phyloP scores from a whole-genome alignment of 2,329 filamentous ascomycete species.

The Aspergillus tubingensis region DNA sequence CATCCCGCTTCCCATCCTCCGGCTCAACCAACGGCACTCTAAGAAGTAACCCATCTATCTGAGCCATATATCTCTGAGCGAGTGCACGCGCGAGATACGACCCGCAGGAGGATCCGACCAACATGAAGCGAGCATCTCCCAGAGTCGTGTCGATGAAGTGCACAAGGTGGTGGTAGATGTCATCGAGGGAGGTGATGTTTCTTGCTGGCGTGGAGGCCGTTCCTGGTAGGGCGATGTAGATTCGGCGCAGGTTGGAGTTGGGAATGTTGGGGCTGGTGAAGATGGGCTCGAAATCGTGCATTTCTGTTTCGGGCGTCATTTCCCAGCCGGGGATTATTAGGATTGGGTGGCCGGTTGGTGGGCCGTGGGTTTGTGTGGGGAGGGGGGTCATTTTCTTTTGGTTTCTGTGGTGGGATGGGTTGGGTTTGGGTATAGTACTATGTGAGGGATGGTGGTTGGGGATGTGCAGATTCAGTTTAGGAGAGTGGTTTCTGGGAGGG shows the following conservation, averaged over 20 bases:
- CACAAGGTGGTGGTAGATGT: conserved; percentile 27
- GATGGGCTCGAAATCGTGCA: conserved; percentile 32
- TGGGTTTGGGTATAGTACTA: too few relatives aligned
- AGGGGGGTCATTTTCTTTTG: conserved; percentile 20
- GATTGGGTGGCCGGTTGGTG: conserved; percentile 29
- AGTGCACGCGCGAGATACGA: conserved; percentile 32
- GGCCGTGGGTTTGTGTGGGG: conserved; percentile 26
- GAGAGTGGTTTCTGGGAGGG: too few relatives aligned
- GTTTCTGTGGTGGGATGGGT: too few relatives aligned
- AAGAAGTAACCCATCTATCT: conserved; percentile 29
- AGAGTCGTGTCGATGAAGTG: conserved; percentile 31
- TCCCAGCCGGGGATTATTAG: conserved; percentile 34
- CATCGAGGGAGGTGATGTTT: conserved; percentile 27
- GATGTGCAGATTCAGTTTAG: too few relatives aligned
- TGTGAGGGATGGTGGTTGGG: too few relatives aligned
- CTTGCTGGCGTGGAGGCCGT: conserved; percentile 32
- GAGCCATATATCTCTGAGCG: conserved; percentile 27
- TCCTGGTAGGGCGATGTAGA: conserved; percentile 34
- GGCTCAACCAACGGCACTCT: conserved; percentile 33
- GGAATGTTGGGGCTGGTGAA: conserved; percentile 22
- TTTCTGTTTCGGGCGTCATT: conserved; percentile 22
- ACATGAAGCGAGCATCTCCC: conserved; percentile 24
- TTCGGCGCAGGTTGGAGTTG: conserved; percentile 19
- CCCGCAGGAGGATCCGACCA: conserved; percentile 32
- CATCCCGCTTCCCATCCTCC: conserved; percentile 24